Evolutionary conservation across 768 basidiomycete species (phyloP).

Genomic region (Cyclocybe cylindracea): DNA sequence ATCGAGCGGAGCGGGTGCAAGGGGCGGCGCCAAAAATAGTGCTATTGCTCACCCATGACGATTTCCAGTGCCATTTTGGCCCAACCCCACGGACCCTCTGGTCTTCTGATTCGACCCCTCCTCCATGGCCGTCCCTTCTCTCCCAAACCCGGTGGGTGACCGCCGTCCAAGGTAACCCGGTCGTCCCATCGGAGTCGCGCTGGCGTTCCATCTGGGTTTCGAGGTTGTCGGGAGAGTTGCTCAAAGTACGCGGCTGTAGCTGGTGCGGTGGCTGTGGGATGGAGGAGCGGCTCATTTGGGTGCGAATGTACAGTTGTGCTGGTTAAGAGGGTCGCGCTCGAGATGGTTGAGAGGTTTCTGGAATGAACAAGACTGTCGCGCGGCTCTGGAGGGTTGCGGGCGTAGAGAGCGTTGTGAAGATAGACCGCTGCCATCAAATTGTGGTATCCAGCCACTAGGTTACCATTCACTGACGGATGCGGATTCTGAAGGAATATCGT

Average conservation of each 20-base stretch:
- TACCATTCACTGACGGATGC: constrained; percentile 11
- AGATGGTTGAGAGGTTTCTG: constrained; percentile 38
- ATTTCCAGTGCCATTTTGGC: constrained; percentile 31
- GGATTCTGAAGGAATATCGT: background rate
- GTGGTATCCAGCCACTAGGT: constrained; percentile 17
- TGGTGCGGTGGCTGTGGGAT: constrained; percentile 26
- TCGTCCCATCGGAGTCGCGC: constrained; percentile 25
- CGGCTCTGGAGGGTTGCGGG: constrained; percentile 30
- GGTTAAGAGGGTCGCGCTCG: constrained; percentile 37
- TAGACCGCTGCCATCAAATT: constrained; percentile 57
- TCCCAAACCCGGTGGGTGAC: constrained; percentile 18
- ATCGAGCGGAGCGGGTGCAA: too few species aligned
- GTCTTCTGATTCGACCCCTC: constrained; percentile 17
- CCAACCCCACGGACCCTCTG: constrained; percentile 29
- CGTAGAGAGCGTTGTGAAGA: constrained; percentile 56
- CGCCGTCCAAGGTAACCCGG: constrained; percentile 26
- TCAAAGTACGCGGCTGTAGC: constrained; percentile 28
- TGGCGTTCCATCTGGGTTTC: constrained; percentile 23
- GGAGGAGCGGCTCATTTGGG: constrained; percentile 45
- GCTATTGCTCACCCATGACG: constrained; percentile 36
- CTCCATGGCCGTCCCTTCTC: constrained; percentile 31
- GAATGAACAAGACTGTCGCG: constrained; percentile 42
- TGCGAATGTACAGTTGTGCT: constrained; percentile 41
- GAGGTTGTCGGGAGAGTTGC: constrained; percentile 31
- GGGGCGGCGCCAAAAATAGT: background rate